Conservation (phyloP, 169 alveolate species). For the Eimeria necatrix region DNA sequence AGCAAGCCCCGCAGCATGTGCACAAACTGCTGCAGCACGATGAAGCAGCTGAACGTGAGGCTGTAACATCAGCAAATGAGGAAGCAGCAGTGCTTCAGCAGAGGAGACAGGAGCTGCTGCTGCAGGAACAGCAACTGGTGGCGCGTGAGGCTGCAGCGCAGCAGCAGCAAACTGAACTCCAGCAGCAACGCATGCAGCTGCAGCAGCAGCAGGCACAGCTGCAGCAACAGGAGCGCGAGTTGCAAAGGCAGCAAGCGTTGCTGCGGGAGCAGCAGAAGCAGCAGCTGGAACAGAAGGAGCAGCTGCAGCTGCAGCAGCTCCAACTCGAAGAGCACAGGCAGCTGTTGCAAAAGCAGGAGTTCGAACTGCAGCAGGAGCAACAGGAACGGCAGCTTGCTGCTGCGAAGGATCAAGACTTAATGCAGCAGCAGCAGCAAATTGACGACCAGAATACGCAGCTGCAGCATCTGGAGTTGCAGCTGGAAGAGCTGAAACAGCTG, state of each 20-base stretch:
- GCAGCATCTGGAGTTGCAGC: slow-evolving; percentile 53
- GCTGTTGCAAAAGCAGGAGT: background rate
- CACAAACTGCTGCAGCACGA: slow-evolving; percentile 7
- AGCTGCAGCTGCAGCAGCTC: slow-evolving; percentile 20
- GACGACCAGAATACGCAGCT: background rate
- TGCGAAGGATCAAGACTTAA: background rate
- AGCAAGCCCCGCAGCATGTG: background rate
- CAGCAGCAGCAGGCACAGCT: slow-evolving; percentile 37
- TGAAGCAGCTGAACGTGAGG: background rate
- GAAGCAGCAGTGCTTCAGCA: slow-evolving; percentile 7
- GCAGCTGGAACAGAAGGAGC: slow-evolving; percentile 26
- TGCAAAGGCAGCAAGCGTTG: background rate
- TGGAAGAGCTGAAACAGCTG: slow-evolving; percentile 14
- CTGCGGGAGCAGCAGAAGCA: slow-evolving; percentile 1
- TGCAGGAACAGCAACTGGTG: slow-evolving; percentile 49
- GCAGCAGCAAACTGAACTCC: slow-evolving; percentile 9
- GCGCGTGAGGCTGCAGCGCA: background rate
- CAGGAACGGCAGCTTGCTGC: slow-evolving; percentile 15
- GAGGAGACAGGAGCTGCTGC: background rate
- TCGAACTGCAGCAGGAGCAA: background rate
- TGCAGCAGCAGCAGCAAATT: slow-evolving; percentile 4
- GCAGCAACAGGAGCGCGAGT: slow-evolving; percentile 3
- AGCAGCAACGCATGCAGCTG: slow-evolving; percentile 6
- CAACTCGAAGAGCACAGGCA: background rate
- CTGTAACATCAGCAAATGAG: background rate